These are phyloP conservation scores for Naganishia vaughanmartiniae DNA, from an alignment of 768 basidiomycete species.

Conservation along the genomic window DNA sequence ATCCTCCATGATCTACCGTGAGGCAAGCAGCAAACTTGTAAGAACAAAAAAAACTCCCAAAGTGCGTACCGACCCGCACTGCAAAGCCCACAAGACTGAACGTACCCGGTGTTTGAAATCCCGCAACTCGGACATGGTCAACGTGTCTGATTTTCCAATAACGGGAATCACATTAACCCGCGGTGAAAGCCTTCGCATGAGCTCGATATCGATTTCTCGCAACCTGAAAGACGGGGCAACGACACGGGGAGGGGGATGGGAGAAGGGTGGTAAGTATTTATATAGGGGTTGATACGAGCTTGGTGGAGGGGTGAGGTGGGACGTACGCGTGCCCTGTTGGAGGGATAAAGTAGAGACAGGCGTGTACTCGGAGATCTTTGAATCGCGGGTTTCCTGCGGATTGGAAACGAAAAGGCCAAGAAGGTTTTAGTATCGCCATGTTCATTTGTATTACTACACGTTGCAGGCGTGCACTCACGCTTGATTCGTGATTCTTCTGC, in stretches of 20 bases:
- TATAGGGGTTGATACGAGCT: neutral
- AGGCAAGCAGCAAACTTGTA: neutral
- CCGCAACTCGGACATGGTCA: slow-evolving; percentile 86
- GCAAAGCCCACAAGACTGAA: slow-evolving; percentile 55
- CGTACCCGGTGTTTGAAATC: slow-evolving; percentile 89
- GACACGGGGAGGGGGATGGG: neutral
- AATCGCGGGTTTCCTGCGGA: slow-evolving; percentile 60
- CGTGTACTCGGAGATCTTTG: slow-evolving; percentile 95
- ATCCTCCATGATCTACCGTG: slow-evolving; percentile 89
- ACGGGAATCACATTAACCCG: slow-evolving; percentile 99
- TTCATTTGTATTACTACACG: too few relatives aligned
- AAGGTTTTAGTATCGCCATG: neutral
- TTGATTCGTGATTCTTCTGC: slow-evolving; percentile 99
- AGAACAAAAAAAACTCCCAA: neutral
- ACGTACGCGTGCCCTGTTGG: slow-evolving; percentile 96
- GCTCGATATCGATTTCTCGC: slow-evolving; percentile 97
- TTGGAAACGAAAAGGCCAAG: neutral
- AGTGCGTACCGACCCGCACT: slow-evolving; percentile 13
- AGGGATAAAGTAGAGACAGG: slow-evolving; percentile 94
- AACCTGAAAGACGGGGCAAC: slow-evolving; percentile 55
- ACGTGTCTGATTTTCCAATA: slow-evolving; percentile 87
- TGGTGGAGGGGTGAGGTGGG: slow-evolving; percentile 13
- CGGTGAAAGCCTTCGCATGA: slow-evolving; percentile 96
- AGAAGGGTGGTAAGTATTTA: neutral
- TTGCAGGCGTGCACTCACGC: slow-evolving; percentile 54